phyloP scores from a whole-genome alignment of 192 early-diverging fungal species.

The Coemansia sp. region DNA sequence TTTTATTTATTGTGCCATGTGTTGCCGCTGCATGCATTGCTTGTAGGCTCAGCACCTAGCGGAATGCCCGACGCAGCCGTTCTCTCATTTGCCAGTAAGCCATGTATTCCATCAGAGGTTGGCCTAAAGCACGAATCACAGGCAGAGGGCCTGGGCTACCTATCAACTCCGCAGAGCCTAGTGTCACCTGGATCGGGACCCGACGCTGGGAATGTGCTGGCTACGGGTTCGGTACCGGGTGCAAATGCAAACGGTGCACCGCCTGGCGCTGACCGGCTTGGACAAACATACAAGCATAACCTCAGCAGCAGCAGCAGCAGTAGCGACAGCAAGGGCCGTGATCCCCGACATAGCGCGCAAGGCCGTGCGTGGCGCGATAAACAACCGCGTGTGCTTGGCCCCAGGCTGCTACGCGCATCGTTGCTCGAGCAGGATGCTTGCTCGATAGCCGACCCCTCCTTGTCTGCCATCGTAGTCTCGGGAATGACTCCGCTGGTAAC shows the following conservation, averaged over 20 bases:
- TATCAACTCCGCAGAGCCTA: conserved; percentile 32
- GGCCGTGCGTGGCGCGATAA: conserved; percentile 30
- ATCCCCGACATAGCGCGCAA: conserved; percentile 24
- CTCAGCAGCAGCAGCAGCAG: not conserved
- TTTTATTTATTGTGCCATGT: not conserved
- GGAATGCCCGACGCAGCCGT: not conserved
- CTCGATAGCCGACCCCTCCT: conserved; percentile 15
- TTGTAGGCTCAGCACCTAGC: not conserved
- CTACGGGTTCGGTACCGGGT: not conserved
- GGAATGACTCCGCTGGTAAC: conserved; percentile 50
- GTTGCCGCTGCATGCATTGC: not conserved
- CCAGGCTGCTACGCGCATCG: conserved; percentile 32
- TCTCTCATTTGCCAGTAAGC: conserved; percentile 3
- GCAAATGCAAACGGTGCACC: not conserved
- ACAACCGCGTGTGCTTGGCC: not conserved
- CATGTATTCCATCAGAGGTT: not conserved
- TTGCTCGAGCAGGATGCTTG: conserved; percentile 34
- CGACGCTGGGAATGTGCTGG: not conserved
- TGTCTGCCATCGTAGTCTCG: conserved; percentile 30
- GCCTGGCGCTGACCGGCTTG: not conserved
- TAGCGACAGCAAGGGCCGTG: conserved; percentile 1
- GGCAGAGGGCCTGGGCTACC: conserved; percentile 1
- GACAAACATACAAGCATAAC: not conserved
- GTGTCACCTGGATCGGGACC: conserved; percentile 19
- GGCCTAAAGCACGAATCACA: not conserved